Percentiles rank a stretch among this genome's conserved stretches.
Evolutionary conservation across 768 basidiomycete genomes (phyloP).

Genomic region (Termitomyces sp.): DNA sequence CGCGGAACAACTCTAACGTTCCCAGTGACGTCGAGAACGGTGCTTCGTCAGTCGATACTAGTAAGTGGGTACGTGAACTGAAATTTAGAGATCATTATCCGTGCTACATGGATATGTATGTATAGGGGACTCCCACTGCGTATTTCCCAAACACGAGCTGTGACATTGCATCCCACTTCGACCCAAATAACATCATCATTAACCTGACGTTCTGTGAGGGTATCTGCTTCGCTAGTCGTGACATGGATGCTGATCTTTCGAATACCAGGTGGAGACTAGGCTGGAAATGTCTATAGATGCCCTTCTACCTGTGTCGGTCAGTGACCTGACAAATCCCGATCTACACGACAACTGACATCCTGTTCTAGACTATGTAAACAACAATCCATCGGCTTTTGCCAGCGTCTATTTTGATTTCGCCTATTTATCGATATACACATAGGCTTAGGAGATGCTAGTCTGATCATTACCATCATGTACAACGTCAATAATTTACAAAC

Average conservation of each 20-base stretch:
- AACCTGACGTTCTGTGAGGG: constrained; percentile 40
- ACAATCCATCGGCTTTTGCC: constrained; percentile 55
- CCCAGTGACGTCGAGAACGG: constrained; percentile 44
- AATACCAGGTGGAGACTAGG: constrained; percentile 47
- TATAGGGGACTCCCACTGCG: constrained; percentile 49
- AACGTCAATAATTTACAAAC: neutral
- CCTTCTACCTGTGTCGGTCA: constrained; percentile 51
- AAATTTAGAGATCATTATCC: neutral
- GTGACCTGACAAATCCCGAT: constrained; percentile 16
- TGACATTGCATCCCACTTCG: constrained; percentile 50
- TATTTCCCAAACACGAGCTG: constrained; percentile 56
- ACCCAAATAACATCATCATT: constrained; percentile 58
- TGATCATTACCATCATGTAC: neutral
- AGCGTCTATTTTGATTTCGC: constrained; percentile 67
- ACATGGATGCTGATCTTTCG: neutral
- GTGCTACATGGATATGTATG: neutral
- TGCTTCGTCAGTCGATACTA: constrained; percentile 33
- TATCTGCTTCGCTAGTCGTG: neutral
- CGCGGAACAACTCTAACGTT: constrained; percentile 38
- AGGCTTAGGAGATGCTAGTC: constrained; percentile 2
- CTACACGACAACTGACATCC: neutral
- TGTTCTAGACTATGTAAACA: constrained; percentile 48
- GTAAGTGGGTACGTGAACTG: constrained; percentile 42
- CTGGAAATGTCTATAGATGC: constrained; percentile 46
- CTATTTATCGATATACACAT: constrained; percentile 36